These are phyloP conservation scores for Helotiales sp. DNA, from an alignment of 2,329 filamentous ascomycete genomes.

Conservation along the genomic window DNA sequence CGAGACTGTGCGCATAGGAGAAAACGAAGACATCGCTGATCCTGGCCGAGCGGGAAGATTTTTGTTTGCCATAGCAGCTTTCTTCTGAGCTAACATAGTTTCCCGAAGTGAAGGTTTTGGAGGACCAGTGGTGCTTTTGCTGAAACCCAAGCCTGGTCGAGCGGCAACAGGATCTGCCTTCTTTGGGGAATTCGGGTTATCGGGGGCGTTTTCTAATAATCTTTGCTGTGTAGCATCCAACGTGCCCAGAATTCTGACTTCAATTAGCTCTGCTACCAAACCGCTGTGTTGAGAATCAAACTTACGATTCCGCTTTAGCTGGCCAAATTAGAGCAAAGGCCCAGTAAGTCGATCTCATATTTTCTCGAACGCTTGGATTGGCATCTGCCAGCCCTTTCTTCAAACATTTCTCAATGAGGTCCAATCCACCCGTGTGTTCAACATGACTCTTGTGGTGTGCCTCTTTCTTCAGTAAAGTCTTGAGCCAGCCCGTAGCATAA, in stretches of 20 bases:
- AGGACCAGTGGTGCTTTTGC: conserved; percentile 62
- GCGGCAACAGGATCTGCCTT: conserved; percentile 54
- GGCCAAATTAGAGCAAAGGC: conserved; percentile 79
- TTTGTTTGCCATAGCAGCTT: conserved; percentile 55
- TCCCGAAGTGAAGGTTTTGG: conserved; percentile 76
- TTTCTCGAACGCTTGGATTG: conserved; percentile 88
- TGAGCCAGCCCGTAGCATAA: conserved; percentile 82
- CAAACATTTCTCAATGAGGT: conserved; percentile 84
- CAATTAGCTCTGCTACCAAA: conserved; percentile 29
- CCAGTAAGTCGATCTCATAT: conserved; percentile 88
- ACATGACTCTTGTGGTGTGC: conserved; percentile 78
- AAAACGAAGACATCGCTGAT: conserved; percentile 67
- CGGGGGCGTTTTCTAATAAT: conserved; percentile 79
- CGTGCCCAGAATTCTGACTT: conserved; percentile 71
- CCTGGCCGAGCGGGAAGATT: conserved; percentile 63
- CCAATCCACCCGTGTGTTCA: conserved; percentile 83
- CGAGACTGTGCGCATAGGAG: conserved; percentile 55
- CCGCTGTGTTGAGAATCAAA: conserved; percentile 31
- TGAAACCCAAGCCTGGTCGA: conserved; percentile 64
- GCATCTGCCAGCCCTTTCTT: conserved; percentile 88
- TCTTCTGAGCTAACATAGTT: conserved; percentile 83
- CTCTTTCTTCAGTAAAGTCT: conserved; percentile 79
- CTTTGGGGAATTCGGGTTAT: conserved; percentile 75
- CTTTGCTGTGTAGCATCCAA: conserved; percentile 81
- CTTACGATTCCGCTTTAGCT: conserved; percentile 73